Base-by-base conservation (phyloP, 495 filamentous ascomycete species). In the Penicillium daleae region DNA sequence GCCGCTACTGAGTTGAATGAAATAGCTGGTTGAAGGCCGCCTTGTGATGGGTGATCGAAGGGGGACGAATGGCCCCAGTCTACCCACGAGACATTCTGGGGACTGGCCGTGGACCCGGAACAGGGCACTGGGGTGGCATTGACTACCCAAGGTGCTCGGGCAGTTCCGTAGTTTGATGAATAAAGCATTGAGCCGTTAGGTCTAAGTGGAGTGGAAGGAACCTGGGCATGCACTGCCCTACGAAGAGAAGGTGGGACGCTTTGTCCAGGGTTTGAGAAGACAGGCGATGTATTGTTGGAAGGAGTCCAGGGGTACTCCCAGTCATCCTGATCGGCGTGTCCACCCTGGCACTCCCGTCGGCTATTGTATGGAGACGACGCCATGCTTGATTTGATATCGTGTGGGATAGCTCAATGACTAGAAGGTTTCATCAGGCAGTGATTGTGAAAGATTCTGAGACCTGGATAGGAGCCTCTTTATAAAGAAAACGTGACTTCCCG, bases 251-350 rank as follows among this genome's bases (percentile, higher is more conserved):
- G 51, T 24, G 51, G 35, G 12, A 26, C 29, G 27, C 51, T 32
- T 35, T 35, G 29, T 19, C n/a, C 51, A 35, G 29, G 29, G 24
- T n/a, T 54, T 12, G 27, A 33, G 9, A 54, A 21, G 1, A 29
- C 27, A 54, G 51, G 51, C 9, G 29, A 31, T 35, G 51, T 54
- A 35, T 15, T 54, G 17, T 35, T 35, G 31, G 12, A 0, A 35
- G 51, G 51, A 35, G 31, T 32, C 51, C 51, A 54, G 29, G 51
- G 51, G 21, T 54, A 54, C 13, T 13, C 31, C 51, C 17, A 35
- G 31, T 10, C 29, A 33, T 35, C n/a, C n/a, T 54, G 51, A 13
- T 35, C 35, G 31, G 29, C 6, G 1, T 54, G 29, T 17, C 4
- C 29, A 12, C 17, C 8, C 27, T 29, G n/a, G 17, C n/a, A 26